Conservation (phyloP, 768 basidiomycete species). For the Mycena albidolilacea region DNA sequence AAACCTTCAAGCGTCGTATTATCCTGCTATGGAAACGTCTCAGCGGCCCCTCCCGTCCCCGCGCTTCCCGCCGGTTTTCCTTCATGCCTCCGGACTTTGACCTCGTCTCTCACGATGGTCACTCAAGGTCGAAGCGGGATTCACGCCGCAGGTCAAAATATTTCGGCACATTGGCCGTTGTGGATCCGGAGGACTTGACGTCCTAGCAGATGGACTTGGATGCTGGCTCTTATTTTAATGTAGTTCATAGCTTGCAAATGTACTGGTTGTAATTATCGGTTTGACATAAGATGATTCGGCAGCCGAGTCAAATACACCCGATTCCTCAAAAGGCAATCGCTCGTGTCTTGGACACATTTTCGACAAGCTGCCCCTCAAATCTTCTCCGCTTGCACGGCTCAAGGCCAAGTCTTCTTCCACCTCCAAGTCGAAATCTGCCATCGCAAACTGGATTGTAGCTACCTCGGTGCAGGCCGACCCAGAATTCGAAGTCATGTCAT, state of each 20-base stretch:
- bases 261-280: slow-evolving; percentile 3
- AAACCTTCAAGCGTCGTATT: slow-evolving; percentile 45
- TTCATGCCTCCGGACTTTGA: slow-evolving; percentile 54
- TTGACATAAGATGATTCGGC: background rate
- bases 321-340: background rate
- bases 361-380: slow-evolving; percentile 33
- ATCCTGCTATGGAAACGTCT: slow-evolving; percentile 50
- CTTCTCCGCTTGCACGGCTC: slow-evolving; percentile 35
- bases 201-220: background rate
- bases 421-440: slow-evolving; percentile 25
- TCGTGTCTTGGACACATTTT: background rate
- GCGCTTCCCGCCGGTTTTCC: slow-evolving; percentile 49
- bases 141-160: slow-evolving; percentile 28
- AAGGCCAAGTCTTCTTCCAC: slow-evolving; percentile 31
- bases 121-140: slow-evolving; percentile 22
- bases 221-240: background rate
- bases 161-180: slow-evolving; percentile 1
- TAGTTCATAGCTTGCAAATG: background rate
- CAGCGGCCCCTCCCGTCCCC: slow-evolving; percentile 42
- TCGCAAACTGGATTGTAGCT: slow-evolving; percentile 30
- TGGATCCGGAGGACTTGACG: background rate
- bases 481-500: slow-evolving; percentile 28
- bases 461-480: slow-evolving; percentile 19
- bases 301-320: background rate
- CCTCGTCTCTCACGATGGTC: slow-evolving; percentile 36